Evolutionary conservation across 306 rosid species (phyloP), one percentile per base, ranked within the genome.

Genomic region (Crataegus laevigata): DNA sequence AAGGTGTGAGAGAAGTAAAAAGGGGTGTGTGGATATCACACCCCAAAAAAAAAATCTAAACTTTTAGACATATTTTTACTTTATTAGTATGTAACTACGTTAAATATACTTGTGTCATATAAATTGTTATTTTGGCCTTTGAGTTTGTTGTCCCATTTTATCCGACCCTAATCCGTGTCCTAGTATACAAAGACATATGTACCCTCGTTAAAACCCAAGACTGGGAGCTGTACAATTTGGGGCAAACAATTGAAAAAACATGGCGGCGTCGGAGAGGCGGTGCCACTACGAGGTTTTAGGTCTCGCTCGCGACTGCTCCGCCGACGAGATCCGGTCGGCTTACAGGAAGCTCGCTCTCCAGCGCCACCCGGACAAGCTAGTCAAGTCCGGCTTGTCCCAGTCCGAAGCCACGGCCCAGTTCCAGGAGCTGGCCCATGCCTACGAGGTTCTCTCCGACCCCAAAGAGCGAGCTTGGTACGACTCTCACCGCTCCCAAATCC

Each of bases 391-490:
- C 63, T 51, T 96, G 65, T 85, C 99, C 55, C 87, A 79, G 21
- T 50, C 90, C 21, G 93, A 92, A 43, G 98, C 96, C 77, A 96
- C 97, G 9, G 91, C 93, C 4, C 96, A 87, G 61, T 96, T 96
- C 77, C 98, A 96, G 66, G 99, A 96, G 89, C 97, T 96, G 1
- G 88, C 82, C 45, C 98, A 90, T 11, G 98, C 99, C 34, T 96
- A 92, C 75, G 99, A 92, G 87, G 92, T 96, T 42, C 99, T 96
- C 73, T 92, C 97, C 66, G 96, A 96, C 69, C 93, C 98, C 0
- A 96, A 90, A 45, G 99, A 96, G 68, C 99, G 99, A 0, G 81
- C 98, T 28, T 96, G 97, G 96, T 96, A 96, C 84, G 99, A 96
- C 40, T 96, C 99, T 13, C 99, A 96, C 81, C 97, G 99, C 13